phyloP scores from a whole-genome alignment of 2,329 filamentous ascomycete species.

The Stemphylium beticola region DNA sequence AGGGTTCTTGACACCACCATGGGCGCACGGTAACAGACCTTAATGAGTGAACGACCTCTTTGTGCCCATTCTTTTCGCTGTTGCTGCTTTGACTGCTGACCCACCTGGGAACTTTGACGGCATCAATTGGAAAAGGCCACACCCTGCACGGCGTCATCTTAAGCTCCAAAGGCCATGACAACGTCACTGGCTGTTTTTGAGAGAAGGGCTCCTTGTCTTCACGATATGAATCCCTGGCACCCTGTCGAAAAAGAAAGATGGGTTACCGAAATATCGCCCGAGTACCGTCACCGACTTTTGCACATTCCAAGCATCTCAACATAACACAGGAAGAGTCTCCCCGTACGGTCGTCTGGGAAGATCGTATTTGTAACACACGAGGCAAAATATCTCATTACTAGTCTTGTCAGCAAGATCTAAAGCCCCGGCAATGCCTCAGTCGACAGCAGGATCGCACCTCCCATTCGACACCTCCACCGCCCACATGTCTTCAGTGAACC shows the following conservation, averaged over 20 bases:
- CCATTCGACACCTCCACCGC: no score
- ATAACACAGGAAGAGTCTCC: background rate
- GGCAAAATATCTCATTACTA: no score
- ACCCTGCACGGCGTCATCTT: no score
- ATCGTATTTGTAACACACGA: no score
- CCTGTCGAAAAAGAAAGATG: background rate
- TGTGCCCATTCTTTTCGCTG: slow-evolving; percentile 1
- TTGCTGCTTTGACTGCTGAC: background rate
- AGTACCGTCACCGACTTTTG: slow-evolving; percentile 2
- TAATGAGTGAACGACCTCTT: slow-evolving; percentile 1
- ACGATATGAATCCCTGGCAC: background rate
- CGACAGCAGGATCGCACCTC: no score
- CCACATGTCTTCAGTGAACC: no score
- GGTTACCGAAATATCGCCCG: background rate
- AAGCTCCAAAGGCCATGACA: background rate
- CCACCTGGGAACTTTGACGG: background rate
- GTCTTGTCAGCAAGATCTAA: no score
- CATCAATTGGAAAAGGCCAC: background rate
- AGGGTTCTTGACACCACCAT: slow-evolving; percentile 11
- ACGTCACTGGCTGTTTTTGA: background rate
- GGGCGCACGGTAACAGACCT: slow-evolving; percentile 5
- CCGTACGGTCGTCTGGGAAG: background rate
- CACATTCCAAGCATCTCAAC: background rate
- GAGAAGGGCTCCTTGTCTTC: background rate
- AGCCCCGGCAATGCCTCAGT: no score